phyloP scores from a whole-genome alignment of 352 stramenopile species.

The Globisporangium emineosum region DNA sequence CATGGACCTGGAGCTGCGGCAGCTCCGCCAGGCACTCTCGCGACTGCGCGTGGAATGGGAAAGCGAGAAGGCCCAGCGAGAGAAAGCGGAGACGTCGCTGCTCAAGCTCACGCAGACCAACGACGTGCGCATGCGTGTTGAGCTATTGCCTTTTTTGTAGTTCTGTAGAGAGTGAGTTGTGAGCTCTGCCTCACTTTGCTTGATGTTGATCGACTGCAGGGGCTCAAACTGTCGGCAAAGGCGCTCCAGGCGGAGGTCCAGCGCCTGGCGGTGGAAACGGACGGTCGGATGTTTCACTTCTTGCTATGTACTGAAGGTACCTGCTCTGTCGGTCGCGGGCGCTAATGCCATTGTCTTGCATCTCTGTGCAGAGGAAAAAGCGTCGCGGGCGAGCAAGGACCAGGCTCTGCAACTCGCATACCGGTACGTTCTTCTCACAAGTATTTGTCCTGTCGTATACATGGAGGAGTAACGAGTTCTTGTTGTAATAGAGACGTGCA shows the following conservation, averaged over 20 bases:
- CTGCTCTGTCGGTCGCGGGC: neutral
- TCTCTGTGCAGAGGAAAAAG: constrained; percentile 22
- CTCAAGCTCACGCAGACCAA: constrained; percentile 30
- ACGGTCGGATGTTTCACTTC: constrained; percentile 23
- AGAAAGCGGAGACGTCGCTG: constrained; percentile 36
- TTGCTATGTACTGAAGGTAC: neutral
- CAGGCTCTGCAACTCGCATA: constrained; percentile 26
- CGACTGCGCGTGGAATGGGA: constrained; percentile 48
- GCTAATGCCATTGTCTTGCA: neutral
- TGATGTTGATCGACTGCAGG: constrained; percentile 20
- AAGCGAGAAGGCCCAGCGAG: constrained; percentile 38
- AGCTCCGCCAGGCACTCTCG: constrained; percentile 37
- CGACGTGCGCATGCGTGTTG: constrained; percentile 26
- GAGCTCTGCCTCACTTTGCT: neutral
- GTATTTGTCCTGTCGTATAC: too few species aligned
- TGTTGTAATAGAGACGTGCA: constrained; percentile 29
- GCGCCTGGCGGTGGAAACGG: constrained; percentile 28
- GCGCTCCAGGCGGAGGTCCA: constrained; percentile 34
- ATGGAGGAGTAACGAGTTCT: neutral
- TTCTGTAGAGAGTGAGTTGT: neutral
- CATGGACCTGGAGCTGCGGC: constrained; percentile 52
- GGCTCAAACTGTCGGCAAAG: constrained; percentile 31
- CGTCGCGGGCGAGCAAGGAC: constrained; percentile 26
- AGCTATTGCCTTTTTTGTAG: neutral
- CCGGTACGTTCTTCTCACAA: constrained; percentile 20